Evolutionary conservation across 2,329 filamentous ascomycete genomes (phyloP).

Genomic region (Cladosporium sp.): DNA sequence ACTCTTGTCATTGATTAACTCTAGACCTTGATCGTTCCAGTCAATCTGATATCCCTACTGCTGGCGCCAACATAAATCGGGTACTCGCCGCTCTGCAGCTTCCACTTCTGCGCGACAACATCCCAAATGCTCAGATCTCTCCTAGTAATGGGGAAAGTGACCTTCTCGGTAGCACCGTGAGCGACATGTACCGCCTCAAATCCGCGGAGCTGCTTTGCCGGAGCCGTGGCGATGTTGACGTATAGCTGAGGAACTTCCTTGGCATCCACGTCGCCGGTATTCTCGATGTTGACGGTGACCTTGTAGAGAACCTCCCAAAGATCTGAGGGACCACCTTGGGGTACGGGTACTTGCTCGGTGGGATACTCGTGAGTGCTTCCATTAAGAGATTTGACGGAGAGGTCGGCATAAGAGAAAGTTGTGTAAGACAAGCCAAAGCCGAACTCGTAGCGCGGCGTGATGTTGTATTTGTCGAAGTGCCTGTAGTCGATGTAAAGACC

Average conservation of each 20-base stretch:
- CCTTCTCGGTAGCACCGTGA: constrained; percentile 28
- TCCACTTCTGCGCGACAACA: constrained; percentile 45
- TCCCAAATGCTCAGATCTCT: constrained; percentile 50
- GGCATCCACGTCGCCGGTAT: constrained; percentile 53
- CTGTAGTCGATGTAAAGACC: constrained; percentile 86
- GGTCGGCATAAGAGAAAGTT: constrained; percentile 62
- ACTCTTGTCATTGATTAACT: neutral
- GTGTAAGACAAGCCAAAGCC: constrained; percentile 83
- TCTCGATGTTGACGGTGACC: constrained; percentile 51
- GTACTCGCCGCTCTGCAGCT: constrained; percentile 26
- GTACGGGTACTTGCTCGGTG: constrained; percentile 52
- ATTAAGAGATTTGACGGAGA: constrained; percentile 44
- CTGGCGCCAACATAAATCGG: constrained; percentile 16
- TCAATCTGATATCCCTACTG: constrained; percentile 17
- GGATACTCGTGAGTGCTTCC: constrained; percentile 52
- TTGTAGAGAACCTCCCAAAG: constrained; percentile 55
- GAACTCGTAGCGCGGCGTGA: constrained; percentile 77
- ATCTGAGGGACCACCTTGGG: constrained; percentile 42
- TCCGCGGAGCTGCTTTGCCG: constrained; percentile 41
- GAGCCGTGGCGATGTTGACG: constrained; percentile 46
- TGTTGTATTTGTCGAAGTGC: constrained; percentile 73
- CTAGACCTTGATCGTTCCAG: constrained; percentile 7
- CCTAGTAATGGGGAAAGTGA: constrained; percentile 43
- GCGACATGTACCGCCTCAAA: constrained; percentile 44
- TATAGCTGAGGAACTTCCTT: constrained; percentile 60